Evolutionary conservation across 257 asterid species (phyloP), one percentile per base, ranked within the genome.

Genomic region (Schizonepeta tenuifolia): DNA sequence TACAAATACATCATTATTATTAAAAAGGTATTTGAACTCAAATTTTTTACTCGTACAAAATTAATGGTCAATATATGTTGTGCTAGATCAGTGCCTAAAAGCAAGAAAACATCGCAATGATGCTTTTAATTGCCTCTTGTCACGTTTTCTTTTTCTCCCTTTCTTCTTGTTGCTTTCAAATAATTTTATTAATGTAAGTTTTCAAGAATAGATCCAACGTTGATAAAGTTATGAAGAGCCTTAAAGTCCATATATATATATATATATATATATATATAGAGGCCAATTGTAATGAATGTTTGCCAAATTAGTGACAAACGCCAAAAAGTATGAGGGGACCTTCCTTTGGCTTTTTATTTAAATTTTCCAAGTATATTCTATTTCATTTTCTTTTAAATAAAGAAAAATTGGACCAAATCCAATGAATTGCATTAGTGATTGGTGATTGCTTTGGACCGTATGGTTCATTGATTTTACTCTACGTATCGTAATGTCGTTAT

Each of bases 261-360:
- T 31, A 15, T 53, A 68, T 51, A 40, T 31, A 15, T 31, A 15
- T 53, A n/a, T n/a, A n/a, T n/a, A n/a, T n/a, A n/a, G n/a, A 31
- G 63, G 53, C 33, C 53, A 53, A 33, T 68, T 35, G 28, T 6
- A 10, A 20, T 64, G 20, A 66, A 7, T 67, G 72, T 50, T 67
- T 67, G 72, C 50, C 61, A 67, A 50, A 17, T 17, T 67, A 26
- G 17, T 46, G 61, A 51, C 75, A 72, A 72, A 67, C 15, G 75
- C 59, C 67, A 72, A 60, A 77, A 60, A 38, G 9, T 57, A 31
- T 49, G 77, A 33, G 28, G 72, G 78, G 73, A 54, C 78, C 72
- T 53, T 24, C 46, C 26, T 61, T 69, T 35, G 65, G 40, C 67
- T 40, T 24, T 35, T 8, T 55, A 22, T 55, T 22, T 55, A 7